Conservation (phyloP, 495 filamentous ascomycete species). For the Stereocaulon alpinum region DNA sequence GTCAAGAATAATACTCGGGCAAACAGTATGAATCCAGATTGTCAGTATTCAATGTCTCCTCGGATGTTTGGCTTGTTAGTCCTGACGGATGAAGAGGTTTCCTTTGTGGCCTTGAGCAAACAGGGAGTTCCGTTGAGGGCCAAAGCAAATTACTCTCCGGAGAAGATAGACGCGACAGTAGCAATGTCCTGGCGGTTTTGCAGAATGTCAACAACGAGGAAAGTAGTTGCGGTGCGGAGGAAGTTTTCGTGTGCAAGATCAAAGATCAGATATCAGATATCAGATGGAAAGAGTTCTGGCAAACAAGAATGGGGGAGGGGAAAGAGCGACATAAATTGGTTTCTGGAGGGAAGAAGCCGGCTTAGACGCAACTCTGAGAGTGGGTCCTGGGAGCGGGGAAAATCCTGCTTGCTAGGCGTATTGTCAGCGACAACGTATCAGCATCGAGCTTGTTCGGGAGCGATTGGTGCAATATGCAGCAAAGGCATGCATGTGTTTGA, state of each 20-base stretch:
- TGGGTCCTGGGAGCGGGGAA: constrained; percentile 6
- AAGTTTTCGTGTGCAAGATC: not conserved
- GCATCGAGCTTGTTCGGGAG: not conserved
- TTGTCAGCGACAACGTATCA: not conserved
- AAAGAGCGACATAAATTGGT: not conserved
- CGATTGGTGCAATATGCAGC: constrained; percentile 7
- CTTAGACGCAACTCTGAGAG: not conserved
- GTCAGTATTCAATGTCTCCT: not conserved
- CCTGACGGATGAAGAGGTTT: not conserved
- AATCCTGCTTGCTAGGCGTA: constrained; percentile 11
- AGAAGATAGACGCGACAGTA: not conserved
- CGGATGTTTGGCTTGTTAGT: not conserved
- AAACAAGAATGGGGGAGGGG: not conserved
- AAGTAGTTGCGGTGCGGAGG: not conserved
- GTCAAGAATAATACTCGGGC: not conserved
- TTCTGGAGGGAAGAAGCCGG: not conserved
- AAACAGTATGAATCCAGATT: not conserved
- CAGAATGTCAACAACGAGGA: not conserved
- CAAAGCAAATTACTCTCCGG: not conserved
- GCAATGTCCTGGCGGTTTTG: not conserved
- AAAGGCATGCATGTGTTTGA: not conserved
- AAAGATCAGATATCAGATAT: not conserved
- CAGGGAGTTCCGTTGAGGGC: not conserved
- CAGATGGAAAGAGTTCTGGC: not conserved
- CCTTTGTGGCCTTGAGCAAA: not conserved